Base-by-base conservation (phyloP, 441 rosid species). In the Sinapis alba region DNA sequence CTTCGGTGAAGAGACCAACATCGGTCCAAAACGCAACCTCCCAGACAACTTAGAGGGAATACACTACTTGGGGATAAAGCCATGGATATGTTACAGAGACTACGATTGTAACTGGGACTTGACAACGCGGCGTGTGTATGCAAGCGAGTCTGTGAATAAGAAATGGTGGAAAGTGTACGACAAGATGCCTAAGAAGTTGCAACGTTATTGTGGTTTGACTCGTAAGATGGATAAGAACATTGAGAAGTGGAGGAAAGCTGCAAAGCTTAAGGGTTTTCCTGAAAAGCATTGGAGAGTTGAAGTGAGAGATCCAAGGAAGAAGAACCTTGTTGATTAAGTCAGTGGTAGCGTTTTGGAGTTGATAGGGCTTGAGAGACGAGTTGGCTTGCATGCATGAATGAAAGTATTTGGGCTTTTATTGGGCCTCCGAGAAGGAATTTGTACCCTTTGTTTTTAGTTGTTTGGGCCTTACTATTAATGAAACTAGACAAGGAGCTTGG, bases 91-190 rank as follows among this genome's bases (percentile, higher is more conserved):
- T 74, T 94, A 91, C 41, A 81, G 78, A 65, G 98, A 94, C 51
- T 94, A 91, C 43, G 97, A 90, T 18, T 92, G 99, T 32, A 94
- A 94, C 9, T 92, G 99, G 97, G 97, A 94, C 47, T 67, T 43
- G 69, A 71, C 28, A 75, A 68, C 71, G 11, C 69, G 78, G 0
- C 87, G 76, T 0, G 53, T 24, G 12, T 94, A 73, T 62, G 94
- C 97, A 0, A 92, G 93, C 30, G 96, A 94, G 16, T 63, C 78
- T 0, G 97, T 87, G 13, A 84, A 88, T 19, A 30, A 58, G 80
- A 80, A 50, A 71, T 92, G 97, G 97, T 94, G 97, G 97, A 59
- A 74, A 23, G 86, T 90, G 1, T 83, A 88, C 19, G 97, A 92
- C 10, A 65, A 69, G 19, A 86, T 90, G 97, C 86, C 94, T 0